Evolutionary conservation across 2,329 filamentous ascomycete species (phyloP), one percentile per base, ranked within the genome.

Genomic region (Metarhizium robertsii): DNA sequence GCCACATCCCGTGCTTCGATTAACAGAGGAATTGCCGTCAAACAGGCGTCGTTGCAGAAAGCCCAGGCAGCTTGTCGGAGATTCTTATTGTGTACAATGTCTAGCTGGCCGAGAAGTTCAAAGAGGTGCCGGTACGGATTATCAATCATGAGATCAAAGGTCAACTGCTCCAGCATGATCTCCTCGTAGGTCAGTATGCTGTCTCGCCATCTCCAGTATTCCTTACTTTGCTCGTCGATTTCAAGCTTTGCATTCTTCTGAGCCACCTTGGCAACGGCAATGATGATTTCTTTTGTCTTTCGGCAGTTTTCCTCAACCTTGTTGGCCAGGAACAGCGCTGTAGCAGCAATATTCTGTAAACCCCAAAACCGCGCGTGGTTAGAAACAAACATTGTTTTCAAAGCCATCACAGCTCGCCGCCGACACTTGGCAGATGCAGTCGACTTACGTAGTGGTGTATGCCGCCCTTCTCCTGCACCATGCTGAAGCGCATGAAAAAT

Each of bases 191-290:
- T 86, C 14, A 97, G 76, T 56, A 99, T 95, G 57, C 87, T 94
- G 67, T 99, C 94, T 58, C 91, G 84, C 94, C 94, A 99, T 65
- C 88, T 84, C 94, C 94, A 99, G 69, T 94, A 99, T 67, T 99
- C 94, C 67, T 96, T 97, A 62, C 88, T 95, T 70, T 97, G 92
- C 71, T 97, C 94, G 67, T 99, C 94, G 53, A 97, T 89, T 54
- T 92, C 78, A 57, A 96, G 81, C 64, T 90, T 88, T 1, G 90
- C 79, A 63, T 97, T 92, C 74, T 99, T 97, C 71, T 96, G 91
- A 32, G 92, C 94, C 20, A 96, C 90, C 61, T 92, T 90, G 58
- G 91, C 94, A 64, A 95, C 94, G 1, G 92, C 90, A 36, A 96
- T 87, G 61, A 99, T 92, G 58, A 99, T 80, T 61, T 96, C 91